Evolutionary conservation across 768 basidiomycete species (phyloP).

Genomic region (Mycena leptocephala): DNA sequence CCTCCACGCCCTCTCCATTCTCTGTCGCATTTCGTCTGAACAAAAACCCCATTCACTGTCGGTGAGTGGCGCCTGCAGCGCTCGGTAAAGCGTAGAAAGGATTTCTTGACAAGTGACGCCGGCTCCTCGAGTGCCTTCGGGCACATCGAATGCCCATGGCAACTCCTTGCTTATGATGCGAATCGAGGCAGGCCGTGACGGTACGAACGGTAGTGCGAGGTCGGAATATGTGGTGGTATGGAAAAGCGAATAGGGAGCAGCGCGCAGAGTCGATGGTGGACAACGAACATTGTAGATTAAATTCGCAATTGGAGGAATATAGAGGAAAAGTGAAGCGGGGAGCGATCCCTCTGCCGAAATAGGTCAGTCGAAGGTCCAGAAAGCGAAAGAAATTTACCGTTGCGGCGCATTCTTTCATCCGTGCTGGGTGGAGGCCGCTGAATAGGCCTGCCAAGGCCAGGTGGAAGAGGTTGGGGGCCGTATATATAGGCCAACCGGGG

Average conservation of each 20-base stretch:
- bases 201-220: conserved; percentile 11
- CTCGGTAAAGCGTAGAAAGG: conserved; percentile 5
- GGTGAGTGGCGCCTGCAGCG: conserved; percentile 20
- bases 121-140: neutral
- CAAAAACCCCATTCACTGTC: conserved; percentile 28
- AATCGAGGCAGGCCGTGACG: neutral
- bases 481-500: conserved; percentile 14
- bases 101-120: conserved; percentile 21
- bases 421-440: conserved; percentile 13
- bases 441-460: conserved; percentile 7
- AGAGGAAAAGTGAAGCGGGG: neutral
- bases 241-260: neutral
- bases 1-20: conserved; percentile 19
- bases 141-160: conserved; percentile 22
- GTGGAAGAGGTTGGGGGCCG: conserved; percentile 22
- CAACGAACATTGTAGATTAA: conserved; percentile 22
- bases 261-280: conserved; percentile 21
- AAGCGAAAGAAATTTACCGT: neutral
- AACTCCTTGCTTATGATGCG: conserved; percentile 30
- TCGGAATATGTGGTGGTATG: neutral
- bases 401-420: conserved; percentile 3
- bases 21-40: conserved; percentile 9
- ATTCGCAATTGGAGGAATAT: conserved; percentile 22
- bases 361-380: neutral
- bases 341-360: neutral